Conservation (phyloP, 768 basidiomycete genomes). For the Plicaturopsis crispa region DNA sequence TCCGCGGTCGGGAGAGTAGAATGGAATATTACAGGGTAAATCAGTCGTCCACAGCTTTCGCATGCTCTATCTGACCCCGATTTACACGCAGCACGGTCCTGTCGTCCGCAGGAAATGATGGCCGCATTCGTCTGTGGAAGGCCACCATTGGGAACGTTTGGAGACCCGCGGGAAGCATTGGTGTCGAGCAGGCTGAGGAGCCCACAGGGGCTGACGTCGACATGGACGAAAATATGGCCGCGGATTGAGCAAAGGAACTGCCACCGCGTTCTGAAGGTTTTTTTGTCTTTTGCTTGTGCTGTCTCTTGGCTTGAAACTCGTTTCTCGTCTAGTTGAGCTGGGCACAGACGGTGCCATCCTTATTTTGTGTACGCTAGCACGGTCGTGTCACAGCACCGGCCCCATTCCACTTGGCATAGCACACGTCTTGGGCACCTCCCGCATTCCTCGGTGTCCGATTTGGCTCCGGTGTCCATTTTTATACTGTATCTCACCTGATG, state of each 20-base stretch:
- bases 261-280: too few species aligned
- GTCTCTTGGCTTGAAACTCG: too few species aligned
- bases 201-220: conserved; percentile 31
- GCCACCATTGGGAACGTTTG: conserved; percentile 78
- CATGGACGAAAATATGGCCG: conserved; percentile 33
- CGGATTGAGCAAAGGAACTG: conserved; percentile 25
- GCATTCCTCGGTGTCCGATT: too few species aligned
- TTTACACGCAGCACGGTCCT: conserved; percentile 58
- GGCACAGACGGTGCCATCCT: too few species aligned
- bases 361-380: too few species aligned
- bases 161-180: conserved; percentile 75
- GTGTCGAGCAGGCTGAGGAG: conserved; percentile 68
- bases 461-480: too few species aligned
- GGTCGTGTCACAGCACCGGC: too few species aligned
- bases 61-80: neutral
- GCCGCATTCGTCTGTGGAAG: conserved; percentile 80
- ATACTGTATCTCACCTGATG: too few species aligned
- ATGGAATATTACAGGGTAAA: conserved; percentile 87
- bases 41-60: conserved; percentile 4
- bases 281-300: too few species aligned
- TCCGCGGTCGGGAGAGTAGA: conserved; percentile 80
- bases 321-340: too few species aligned
- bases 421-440: too few species aligned
- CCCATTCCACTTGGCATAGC: too few species aligned
- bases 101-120: conserved; percentile 78